These are phyloP conservation scores for Triangularia setosa DNA, from an alignment of 2,329 filamentous ascomycete genomes.

Conservation along the genomic window DNA sequence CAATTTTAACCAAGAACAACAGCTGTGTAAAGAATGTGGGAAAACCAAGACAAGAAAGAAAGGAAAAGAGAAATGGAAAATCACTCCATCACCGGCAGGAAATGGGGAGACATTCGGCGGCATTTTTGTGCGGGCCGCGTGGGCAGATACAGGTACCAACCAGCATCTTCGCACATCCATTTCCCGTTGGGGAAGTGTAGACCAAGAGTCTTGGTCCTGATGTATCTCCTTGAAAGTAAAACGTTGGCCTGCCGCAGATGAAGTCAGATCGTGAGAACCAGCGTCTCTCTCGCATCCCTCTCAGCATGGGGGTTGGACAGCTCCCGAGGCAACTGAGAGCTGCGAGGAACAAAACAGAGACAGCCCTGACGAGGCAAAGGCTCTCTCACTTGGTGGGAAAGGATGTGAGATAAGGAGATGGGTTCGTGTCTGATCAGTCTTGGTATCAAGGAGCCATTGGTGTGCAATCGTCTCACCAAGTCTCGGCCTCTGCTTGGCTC, in stretches of 20 bases:
- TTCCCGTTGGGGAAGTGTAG: not conserved
- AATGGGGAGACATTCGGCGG: conserved; percentile 2
- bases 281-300: not conserved
- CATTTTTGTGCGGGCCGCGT: not conserved
- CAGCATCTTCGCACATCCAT: not conserved
- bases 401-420: not conserved
- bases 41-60: not conserved
- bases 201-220: not conserved
- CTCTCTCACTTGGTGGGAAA: not conserved
- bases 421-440: not conserved
- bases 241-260: not conserved
- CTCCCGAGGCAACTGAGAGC: not conserved
- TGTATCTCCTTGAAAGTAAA: not conserved
- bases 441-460: not conserved
- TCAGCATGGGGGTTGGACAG: not conserved
- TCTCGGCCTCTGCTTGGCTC: not conserved
- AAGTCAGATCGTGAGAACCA: not conserved
- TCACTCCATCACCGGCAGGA: not conserved
- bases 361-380: not conserved
- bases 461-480: not conserved
- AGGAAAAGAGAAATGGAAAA: not conserved
- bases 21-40: not conserved
- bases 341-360: not conserved
- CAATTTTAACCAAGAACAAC: not conserved
- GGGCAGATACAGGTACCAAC: not conserved